Conservation (phyloP, 2,329 filamentous ascomycete species). For the Colletotrichum camelliae region DNA sequence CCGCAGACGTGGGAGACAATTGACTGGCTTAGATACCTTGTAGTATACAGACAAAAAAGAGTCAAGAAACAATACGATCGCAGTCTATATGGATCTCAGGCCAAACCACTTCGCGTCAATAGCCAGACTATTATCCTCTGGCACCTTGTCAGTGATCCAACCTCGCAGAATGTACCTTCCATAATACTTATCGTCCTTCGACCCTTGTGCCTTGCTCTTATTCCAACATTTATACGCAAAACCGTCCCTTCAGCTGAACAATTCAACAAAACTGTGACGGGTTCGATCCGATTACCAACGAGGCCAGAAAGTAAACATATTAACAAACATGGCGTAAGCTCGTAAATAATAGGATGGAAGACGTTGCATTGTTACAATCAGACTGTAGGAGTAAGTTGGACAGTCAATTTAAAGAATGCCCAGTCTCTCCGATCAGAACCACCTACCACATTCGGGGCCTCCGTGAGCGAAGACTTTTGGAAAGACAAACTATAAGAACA, state of each 20-base stretch:
- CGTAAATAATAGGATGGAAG: too few relatives aligned
- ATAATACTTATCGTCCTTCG: background rate
- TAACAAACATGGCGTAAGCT: too few relatives aligned
- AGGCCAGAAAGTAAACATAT: background rate
- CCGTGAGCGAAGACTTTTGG: background rate
- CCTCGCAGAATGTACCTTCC: background rate
- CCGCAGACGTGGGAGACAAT: fast-evolving
- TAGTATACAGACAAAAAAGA: background rate
- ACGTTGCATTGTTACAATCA: background rate
- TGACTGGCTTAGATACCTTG: background rate
- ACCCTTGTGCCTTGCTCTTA: background rate
- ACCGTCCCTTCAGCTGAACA: background rate
- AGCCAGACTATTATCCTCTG: too few relatives aligned
- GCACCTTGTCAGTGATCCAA: too few relatives aligned
- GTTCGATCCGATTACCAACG: background rate
- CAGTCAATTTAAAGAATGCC: background rate
- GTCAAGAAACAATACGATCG: too few relatives aligned
- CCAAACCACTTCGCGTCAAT: fast-evolving
- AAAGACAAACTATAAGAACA: background rate
- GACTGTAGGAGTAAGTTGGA: fast-evolving
- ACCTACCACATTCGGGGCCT: background rate
- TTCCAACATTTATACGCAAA: background rate
- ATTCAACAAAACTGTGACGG: too few relatives aligned
- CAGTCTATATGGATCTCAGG: background rate
- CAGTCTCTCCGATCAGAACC: background rate